Percentiles rank a stretch among this genome's conserved stretches.
phyloP scores from a whole-genome alignment of 2,329 filamentous ascomycete species.

The Trichoderma sp. region DNA sequence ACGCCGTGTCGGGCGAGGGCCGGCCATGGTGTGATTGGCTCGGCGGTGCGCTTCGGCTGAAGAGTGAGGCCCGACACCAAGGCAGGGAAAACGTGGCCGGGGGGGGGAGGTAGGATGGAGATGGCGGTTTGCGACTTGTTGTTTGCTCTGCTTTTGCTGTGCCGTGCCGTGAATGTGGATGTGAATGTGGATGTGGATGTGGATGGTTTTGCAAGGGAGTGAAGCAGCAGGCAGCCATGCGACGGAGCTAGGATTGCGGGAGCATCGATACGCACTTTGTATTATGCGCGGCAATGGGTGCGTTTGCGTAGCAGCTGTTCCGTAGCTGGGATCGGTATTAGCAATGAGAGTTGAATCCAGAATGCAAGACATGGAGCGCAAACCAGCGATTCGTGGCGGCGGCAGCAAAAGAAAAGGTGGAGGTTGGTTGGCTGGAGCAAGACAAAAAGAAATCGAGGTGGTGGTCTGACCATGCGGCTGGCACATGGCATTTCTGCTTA shows the following conservation, averaged over 20 bases:
- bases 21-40: slow-evolving; percentile 13
- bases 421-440: background rate
- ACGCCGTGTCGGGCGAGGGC: background rate
- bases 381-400: background rate
- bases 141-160: background rate
- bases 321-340: background rate
- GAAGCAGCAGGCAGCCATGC: background rate
- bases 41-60: slow-evolving; percentile 16
- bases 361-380: background rate
- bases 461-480: slow-evolving; percentile 16
- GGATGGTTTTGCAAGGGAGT: background rate
- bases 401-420: background rate
- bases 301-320: background rate
- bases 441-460: background rate
- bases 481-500: slow-evolving; percentile 13
- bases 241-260: background rate
- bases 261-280: background rate
- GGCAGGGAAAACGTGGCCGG: slow-evolving; percentile 10
- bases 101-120: background rate
- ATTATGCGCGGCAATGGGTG: background rate
- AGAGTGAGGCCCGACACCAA: slow-evolving; percentile 20
- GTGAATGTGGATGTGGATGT: too few species aligned
- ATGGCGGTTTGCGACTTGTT: background rate
- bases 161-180: background rate
- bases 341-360: background rate